A percentile compares a stretch with the other conserved stretches of the same genome.
phyloP scores from a whole-genome alignment of 345 rosid species.

The Rhodomyrtus tomentosa region DNA sequence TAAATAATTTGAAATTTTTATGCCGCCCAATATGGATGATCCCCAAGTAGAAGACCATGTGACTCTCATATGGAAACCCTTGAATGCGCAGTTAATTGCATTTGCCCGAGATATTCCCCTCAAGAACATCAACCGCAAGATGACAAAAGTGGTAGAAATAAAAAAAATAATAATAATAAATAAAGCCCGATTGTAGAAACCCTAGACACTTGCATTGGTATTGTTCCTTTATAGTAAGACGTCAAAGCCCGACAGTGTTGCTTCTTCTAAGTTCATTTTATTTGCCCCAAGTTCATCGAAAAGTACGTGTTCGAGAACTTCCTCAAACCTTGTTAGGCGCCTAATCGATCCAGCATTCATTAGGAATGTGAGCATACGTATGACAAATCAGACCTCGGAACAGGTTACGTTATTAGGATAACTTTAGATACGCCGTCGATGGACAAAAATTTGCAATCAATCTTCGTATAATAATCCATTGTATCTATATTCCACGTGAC shows the following conservation, averaged over 20 bases:
- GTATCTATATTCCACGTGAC: background rate
- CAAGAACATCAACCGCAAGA: background rate
- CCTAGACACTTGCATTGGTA: background rate
- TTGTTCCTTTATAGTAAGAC: background rate
- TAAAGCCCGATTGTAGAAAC: background rate
- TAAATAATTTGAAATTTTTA: background rate
- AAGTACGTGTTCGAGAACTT: background rate
- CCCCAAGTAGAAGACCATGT: background rate
- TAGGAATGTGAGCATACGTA: background rate
- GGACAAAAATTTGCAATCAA: background rate
- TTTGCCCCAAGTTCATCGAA: background rate
- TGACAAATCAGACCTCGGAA: background rate
- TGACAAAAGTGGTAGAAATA: background rate
- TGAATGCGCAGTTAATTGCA: background rate
- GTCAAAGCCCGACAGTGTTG: background rate
- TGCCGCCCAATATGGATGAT: background rate
- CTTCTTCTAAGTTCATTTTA: background rate
- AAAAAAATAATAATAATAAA: background rate
- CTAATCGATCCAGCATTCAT: background rate
- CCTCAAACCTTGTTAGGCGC: background rate
- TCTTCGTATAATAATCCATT: background rate
- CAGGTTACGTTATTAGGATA: background rate
- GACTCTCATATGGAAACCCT: background rate
- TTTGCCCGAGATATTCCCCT: background rate
- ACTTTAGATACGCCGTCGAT: background rate